Evolutionary conservation across 2,329 filamentous ascomycete genomes (phyloP).

Genomic region (Saccharata proteae): DNA sequence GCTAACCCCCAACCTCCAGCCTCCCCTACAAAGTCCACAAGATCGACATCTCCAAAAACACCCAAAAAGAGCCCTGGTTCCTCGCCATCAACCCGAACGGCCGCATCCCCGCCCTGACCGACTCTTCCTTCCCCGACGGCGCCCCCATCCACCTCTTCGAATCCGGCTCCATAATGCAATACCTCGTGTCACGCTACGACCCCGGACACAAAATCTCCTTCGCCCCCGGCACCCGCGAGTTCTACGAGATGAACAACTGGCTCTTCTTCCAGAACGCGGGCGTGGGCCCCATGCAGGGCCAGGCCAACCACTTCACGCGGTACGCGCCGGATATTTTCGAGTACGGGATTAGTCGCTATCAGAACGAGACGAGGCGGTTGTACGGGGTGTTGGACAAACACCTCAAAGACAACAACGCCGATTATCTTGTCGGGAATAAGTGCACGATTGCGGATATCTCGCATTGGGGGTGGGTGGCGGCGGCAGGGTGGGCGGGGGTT

Average conservation of each 20-base stretch:
- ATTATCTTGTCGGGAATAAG: slow-evolving; percentile 51
- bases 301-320: slow-evolving; percentile 55
- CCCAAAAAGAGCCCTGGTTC: slow-evolving; percentile 82
- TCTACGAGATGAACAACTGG: slow-evolving; percentile 74
- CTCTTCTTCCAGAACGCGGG: slow-evolving; percentile 61
- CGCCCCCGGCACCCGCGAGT: slow-evolving; percentile 53
- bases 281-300: slow-evolving; percentile 65
- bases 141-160: slow-evolving; percentile 68
- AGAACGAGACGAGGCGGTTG: slow-evolving; percentile 71
- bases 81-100: slow-evolving; percentile 87
- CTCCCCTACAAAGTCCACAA: slow-evolving; percentile 66
- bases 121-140: slow-evolving; percentile 64
- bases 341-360: slow-evolving; percentile 73
- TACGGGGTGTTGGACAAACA: slow-evolving; percentile 68
- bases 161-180: slow-evolving; percentile 72
- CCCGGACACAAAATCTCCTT: slow-evolving; percentile 72
- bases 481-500: slow-evolving; percentile 47
- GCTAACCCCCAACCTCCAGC: no score
- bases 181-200: slow-evolving; percentile 73
- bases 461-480: slow-evolving; percentile 65
- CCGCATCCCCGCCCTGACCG: slow-evolving; percentile 77
- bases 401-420: slow-evolving; percentile 38
- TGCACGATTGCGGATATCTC: slow-evolving; percentile 59
- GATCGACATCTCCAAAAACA: slow-evolving; percentile 61
- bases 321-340: slow-evolving; percentile 56